These are phyloP conservation scores for Rhizopus arrhizus DNA, from an alignment of 371 early-diverging fungal genomes.

Conservation along the genomic window DNA sequence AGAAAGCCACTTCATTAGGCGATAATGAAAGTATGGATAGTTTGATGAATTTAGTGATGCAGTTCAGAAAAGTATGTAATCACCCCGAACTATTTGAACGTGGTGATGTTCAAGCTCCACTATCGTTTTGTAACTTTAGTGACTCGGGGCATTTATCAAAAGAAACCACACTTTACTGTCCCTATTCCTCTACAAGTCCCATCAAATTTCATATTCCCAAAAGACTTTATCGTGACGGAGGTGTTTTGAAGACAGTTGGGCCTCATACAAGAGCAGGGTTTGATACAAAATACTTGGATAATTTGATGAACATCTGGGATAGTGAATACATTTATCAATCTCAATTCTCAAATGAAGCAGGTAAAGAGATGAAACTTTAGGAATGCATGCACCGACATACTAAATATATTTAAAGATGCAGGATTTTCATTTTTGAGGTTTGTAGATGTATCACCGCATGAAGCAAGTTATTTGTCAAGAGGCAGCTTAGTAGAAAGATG, in stretches of 20 bases:
- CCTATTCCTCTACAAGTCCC: conserved; percentile 66
- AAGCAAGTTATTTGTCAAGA: conserved; percentile 57
- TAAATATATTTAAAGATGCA: conserved; percentile 21
- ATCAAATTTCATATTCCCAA: conserved; percentile 71
- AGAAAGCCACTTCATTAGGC: conserved; percentile 68
- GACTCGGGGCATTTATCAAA: conserved; percentile 66
- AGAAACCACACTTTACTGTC: conserved; percentile 58
- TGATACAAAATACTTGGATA: conserved; percentile 52
- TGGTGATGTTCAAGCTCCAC: conserved; percentile 79
- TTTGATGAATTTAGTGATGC: conserved; percentile 96
- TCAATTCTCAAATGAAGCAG: conserved; percentile 37
- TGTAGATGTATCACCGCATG: conserved; percentile 56
- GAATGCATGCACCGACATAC: neutral
- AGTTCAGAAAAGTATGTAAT: conserved; percentile 97
- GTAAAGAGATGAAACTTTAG: conserved; percentile 9
- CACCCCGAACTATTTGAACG: conserved; percentile 98
- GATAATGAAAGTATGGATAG: conserved; percentile 72
- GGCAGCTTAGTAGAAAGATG: conserved; percentile 56
- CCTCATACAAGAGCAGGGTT: conserved; percentile 57
- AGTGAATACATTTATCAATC: conserved; percentile 56
- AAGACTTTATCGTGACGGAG: conserved; percentile 69
- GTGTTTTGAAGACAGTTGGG: conserved; percentile 47
- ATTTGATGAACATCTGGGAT: conserved; percentile 63
- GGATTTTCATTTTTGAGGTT: conserved; percentile 71
- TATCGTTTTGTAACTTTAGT: conserved; percentile 65